Evolutionary conservation across 164 flowering plant species (phyloP), one percentile per base, ranked within the genome.

Genomic region (Piper betle): DNA sequence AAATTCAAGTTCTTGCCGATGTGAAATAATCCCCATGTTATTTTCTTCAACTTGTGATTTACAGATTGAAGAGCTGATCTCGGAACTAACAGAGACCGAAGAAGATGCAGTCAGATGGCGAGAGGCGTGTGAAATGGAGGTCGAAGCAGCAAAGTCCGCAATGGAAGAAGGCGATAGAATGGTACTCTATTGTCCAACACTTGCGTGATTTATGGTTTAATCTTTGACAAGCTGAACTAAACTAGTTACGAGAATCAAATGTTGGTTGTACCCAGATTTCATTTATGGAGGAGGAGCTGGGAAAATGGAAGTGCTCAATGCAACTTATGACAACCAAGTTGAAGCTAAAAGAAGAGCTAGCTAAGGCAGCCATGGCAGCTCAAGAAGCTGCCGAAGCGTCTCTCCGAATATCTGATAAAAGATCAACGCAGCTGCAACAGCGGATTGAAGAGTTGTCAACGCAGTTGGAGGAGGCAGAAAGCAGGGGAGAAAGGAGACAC

Each of bases 81-180:
- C 66, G 57, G 90, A 81, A 67, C 67, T 85, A 62, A 75, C 74
- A 70, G 82, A 68, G 63, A 68, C 82, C 13, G 88, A 90, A 71
- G 84, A 82, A 65, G 93, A 87, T 58, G 77, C 78, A 62, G 71
- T 70, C 58, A 79, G 97, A 79, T 90, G 97, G 95, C 82, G 79
- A 66, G 88, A 85, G 73, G 95, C 97, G 61, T 87, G 95, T 73
- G 88, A 90, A 64, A 61, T 87, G 62, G 95, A 87, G 73, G 95
- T 82, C n/a, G 80, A 81, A 69, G 91, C 93, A 53, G 95, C 84
- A 43, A 79, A 79, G 54, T 59, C 58, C 52, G 81, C 64, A 17
- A 67, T 79, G 56, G 78, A 78, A 72, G 82, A 84, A 61, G 79
- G 79, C 37, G 84, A 82, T 42, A 79, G 69, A 79, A 62, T 81